phyloP scores from a whole-genome alignment of 129 eudicot genomes.

The Flaveria bidentis region DNA sequence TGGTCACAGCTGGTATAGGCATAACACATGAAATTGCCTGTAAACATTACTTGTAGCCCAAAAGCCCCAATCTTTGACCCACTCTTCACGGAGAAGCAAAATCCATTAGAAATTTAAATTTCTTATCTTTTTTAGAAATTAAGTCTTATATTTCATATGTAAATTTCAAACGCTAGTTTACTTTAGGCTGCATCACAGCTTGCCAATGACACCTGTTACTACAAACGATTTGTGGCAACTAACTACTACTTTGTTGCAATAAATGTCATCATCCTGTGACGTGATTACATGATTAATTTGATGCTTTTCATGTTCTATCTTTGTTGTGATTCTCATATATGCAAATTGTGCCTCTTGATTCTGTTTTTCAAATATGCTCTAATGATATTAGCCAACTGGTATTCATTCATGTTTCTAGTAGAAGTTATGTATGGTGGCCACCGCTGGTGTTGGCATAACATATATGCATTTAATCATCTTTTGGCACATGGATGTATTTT shows the following conservation, averaged over 20 bases:
- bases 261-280: neutral
- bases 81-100: too few relatives aligned
- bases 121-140: too few relatives aligned
- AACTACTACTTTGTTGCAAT: neutral
- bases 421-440: neutral
- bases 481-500: neutral
- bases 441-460: neutral
- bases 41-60: too few relatives aligned
- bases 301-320: neutral
- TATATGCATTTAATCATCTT: neutral
- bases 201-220: neutral
- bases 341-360: constrained; percentile 1
- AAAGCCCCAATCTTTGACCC: too few relatives aligned
- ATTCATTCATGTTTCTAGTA: too few relatives aligned
- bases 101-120: too few relatives aligned
- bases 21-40: too few relatives aligned
- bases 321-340: neutral
- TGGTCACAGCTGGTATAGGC: too few relatives aligned
- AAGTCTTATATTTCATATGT: too few relatives aligned
- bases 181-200: constrained; percentile 9
- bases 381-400: neutral
- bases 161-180: neutral
- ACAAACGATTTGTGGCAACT: neutral
- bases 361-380: neutral
- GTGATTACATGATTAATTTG: neutral